Conservation (phyloP, 106 monocot species). For the Dendrobium huoshanense region DNA sequence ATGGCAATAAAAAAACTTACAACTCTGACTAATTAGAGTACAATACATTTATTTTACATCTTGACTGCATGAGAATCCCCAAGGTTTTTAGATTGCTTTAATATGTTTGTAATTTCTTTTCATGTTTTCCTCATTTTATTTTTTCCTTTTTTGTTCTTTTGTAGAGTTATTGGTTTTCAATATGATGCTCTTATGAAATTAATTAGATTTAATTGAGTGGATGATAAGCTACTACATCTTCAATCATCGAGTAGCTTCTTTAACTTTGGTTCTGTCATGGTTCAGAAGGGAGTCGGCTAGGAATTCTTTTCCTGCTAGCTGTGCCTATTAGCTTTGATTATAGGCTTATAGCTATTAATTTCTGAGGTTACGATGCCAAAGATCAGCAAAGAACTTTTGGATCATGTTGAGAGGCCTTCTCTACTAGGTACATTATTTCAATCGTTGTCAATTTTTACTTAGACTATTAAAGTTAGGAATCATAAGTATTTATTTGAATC, state of each 20-base stretch:
- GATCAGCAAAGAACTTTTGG: conserved; percentile 6
- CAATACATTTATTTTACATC: no score
- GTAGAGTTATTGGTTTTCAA: no score
- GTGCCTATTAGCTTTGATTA: no score
- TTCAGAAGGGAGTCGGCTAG: not conserved
- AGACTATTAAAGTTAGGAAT: not conserved
- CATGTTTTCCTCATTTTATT: no score
- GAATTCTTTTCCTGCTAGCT: not conserved
- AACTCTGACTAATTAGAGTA: no score
- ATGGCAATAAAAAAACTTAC: no score
- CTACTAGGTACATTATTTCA: not conserved
- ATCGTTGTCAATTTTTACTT: not conserved
- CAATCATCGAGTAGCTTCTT: not conserved
- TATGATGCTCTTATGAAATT: not conserved
- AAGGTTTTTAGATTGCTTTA: no score
- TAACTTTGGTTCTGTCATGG: not conserved
- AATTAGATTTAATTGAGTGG: not conserved
- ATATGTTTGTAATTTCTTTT: no score
- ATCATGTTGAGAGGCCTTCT: conserved; percentile 5
- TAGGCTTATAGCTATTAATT: not conserved
- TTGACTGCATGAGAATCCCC: no score
- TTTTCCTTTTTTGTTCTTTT: no score
- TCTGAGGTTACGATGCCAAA: not conserved
- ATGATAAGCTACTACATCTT: not conserved
- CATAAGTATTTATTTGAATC: not conserved